Evolutionary conservation across 768 basidiomycete species (phyloP), one percentile per base, ranked within the genome.

Genomic region (Boletus sensibilis): DNA sequence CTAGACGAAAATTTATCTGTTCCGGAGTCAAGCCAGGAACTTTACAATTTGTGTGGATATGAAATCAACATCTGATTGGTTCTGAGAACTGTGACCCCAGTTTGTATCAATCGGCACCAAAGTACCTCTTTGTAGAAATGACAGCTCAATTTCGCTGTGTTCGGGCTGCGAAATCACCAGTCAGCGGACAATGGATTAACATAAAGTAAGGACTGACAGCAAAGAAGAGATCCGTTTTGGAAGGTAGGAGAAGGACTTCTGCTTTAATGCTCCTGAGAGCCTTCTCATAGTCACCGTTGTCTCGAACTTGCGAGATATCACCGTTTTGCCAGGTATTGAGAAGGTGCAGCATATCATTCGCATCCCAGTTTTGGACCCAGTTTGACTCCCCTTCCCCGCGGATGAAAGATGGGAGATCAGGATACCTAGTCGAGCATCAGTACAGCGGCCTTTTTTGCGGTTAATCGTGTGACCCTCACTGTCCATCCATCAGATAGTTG

Each of bases 181-280:
- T 56, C 35, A 50, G 44, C 20, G 23, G 8, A 31, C 20, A 21
- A 21, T 23, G 25, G 12, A 25, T 5, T 5, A 27, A 27, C n/a
- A 49, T 29, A 6, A 37, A 35, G 12, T 5, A 42, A 35, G 38
- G 8, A 48, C 59, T 42, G 45, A 83, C 81, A 29, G 82, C 75
- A 64, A 84, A 84, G 61, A 81, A 83, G 31, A 83, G 64, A 59
- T 85, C 83, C 6, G 82, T 82, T 70, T 79, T 82, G 57, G 76
- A 76, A 4, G 82, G 82, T 76, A 84, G 80, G 37, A 85, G 77
- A 53, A 84, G 66, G 0, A 80, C 82, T 46, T 76, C 77, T 8
- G 82, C 81, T 56, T 77, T 77, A 64, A 84, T 79, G 35, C 63
- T 66, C 5, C 62, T 63, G 50, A 84, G 64, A 50, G 74, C 72